phyloP scores from a whole-genome alignment of 805 yeast genomes.

The Lachancea kluyveri region DNA sequence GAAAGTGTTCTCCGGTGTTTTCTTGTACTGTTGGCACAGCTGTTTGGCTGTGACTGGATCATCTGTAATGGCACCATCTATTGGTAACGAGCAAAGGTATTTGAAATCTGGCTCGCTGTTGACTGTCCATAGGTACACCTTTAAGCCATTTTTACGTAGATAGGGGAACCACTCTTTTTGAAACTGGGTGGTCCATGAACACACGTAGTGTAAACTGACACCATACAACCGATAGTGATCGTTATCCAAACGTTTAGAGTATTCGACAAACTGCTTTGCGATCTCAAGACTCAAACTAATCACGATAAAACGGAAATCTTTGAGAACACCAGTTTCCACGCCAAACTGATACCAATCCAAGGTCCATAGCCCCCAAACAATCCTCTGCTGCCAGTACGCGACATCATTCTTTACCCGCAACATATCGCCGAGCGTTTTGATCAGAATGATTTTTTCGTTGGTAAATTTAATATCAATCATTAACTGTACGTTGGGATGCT shows the following conservation, averaged over 20 bases:
- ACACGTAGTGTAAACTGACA: conserved; percentile 42
- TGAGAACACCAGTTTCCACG: conserved; percentile 33
- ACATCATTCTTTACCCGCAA: conserved; percentile 34
- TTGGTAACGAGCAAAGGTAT: conserved; percentile 24
- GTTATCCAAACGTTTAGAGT: conserved; percentile 33
- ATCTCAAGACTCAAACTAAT: conserved; percentile 31
- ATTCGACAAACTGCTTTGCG: conserved; percentile 30
- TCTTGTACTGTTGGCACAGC: conserved; percentile 8
- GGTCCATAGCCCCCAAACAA: conserved; percentile 51
- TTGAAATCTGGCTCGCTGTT: conserved; percentile 33
- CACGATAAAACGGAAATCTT: conserved; percentile 31
- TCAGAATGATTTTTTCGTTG: conserved; percentile 38
- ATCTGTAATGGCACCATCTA: conserved; percentile 29
- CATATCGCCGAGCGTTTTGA: conserved; percentile 34
- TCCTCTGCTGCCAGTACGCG: conserved; percentile 38
- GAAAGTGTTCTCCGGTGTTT: conserved; percentile 1
- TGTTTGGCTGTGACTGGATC: conserved; percentile 21
- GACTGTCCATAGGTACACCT: conserved; percentile 48
- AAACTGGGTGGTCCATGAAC: conserved; percentile 40
- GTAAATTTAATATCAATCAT: conserved; percentile 49
- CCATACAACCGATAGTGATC: conserved; percentile 48
- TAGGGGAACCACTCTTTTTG: conserved; percentile 23
- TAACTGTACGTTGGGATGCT: conserved; percentile 30
- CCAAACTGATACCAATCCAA: conserved; percentile 40
- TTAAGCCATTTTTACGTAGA: conserved; percentile 29